A percentile compares a stretch with the other conserved stretches of the same genome.
Conservation (phyloP, 2,329 filamentous ascomycete species). For the Phialophora tarda region DNA sequence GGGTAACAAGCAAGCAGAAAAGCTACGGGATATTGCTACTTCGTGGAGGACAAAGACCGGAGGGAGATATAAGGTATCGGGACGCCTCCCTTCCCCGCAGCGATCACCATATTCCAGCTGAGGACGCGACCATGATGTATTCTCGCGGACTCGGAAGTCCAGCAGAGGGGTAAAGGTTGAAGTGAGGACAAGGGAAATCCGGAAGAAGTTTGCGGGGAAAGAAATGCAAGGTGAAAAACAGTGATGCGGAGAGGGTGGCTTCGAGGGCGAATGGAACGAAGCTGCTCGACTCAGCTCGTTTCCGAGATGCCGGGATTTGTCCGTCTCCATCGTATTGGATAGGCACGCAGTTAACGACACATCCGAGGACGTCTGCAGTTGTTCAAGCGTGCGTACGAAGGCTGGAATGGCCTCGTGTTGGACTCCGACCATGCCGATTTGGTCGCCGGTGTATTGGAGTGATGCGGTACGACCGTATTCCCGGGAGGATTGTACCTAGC, state of each 20-base stretch:
- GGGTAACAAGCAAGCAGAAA: neutral
- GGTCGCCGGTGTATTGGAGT: conserved; percentile 13
- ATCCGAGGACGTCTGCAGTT: neutral
- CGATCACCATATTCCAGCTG: conserved; percentile 4
- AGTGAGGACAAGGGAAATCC: conserved; percentile 3
- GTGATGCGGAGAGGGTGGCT: conserved; percentile 18
- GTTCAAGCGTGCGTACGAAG: neutral
- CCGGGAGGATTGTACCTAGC: neutral
- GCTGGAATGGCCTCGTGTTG: neutral
- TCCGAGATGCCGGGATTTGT: conserved; percentile 8
- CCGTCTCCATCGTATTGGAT: conserved; percentile 2
- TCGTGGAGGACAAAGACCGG: neutral
- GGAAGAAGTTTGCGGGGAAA: conserved; percentile 22
- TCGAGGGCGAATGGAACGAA: neutral
- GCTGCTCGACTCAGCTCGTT: neutral
- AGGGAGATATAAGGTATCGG: conserved; percentile 9
- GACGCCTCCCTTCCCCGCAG: conserved; percentile 23
- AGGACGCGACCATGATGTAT: conserved; percentile 7
- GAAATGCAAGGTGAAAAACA: neutral
- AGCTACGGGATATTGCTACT: neutral
- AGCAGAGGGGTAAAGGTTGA: conserved; percentile 18
- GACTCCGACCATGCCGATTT: conserved; percentile 5
- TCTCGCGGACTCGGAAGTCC: neutral
- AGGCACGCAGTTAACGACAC: neutral
- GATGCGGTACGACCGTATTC: neutral